phyloP scores from a whole-genome alignment of 1,139 yeast genomes.

The Arxiozyma heterogenica region DNA sequence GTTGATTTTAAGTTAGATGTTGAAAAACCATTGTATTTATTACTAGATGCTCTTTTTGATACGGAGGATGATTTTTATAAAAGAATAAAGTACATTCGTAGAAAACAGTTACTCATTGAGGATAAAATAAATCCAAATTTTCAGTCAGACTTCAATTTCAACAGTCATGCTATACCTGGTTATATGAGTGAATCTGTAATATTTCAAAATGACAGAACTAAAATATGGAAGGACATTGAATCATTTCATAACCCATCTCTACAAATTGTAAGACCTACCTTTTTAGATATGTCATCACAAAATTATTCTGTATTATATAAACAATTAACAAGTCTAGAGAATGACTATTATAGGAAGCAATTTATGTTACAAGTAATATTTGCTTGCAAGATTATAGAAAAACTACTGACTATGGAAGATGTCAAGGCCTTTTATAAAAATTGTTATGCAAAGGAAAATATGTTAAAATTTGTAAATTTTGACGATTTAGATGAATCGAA shows the following conservation, averaged over 20 bases:
- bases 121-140: constrained; percentile 16
- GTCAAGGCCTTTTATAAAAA: constrained; percentile 16
- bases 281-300: constrained; percentile 16
- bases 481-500: constrained; percentile 12
- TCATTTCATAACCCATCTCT: constrained; percentile 4
- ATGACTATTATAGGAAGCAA: constrained; percentile 25
- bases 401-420: constrained; percentile 16
- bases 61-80: constrained; percentile 24
- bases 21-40: constrained; percentile 17
- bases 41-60: constrained; percentile 23
- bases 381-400: constrained; percentile 15
- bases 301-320: constrained; percentile 17
- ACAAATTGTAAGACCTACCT: constrained; percentile 16
- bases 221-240: constrained; percentile 14
- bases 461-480: constrained; percentile 9
- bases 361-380: constrained; percentile 22
- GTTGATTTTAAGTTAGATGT: constrained; percentile 15
- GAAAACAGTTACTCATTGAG: constrained; percentile 10
- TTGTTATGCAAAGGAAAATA: constrained; percentile 18
- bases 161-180: constrained; percentile 10
- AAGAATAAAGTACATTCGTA: constrained; percentile 11
- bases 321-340: constrained; percentile 18
- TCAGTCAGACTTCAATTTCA: constrained; percentile 12
- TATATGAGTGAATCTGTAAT: constrained; percentile 13
- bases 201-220: constrained; percentile 11